Conservation (phyloP, 2,329 filamentous ascomycete species). For the Phialemoniopsis sp. region DNA sequence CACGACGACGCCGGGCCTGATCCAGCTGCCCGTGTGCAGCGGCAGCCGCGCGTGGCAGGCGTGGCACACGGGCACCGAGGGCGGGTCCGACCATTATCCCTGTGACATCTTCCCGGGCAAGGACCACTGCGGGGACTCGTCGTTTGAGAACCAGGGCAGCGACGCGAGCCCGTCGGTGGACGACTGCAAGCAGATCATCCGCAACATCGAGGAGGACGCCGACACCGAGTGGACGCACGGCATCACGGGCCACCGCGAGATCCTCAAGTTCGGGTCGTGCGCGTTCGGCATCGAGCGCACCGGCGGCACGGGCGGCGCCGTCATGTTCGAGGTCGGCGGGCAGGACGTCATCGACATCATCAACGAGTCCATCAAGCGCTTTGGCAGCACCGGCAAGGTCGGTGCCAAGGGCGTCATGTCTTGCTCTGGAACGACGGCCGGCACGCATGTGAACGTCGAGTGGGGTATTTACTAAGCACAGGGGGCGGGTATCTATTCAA, state of each 20-base stretch:
- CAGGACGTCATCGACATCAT: conserved; percentile 31
- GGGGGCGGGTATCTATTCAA: no score
- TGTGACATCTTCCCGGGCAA: conserved; percentile 21
- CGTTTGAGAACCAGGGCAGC: conserved; percentile 25
- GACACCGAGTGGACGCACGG: conserved; percentile 11
- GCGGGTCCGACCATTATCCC: conserved; percentile 21
- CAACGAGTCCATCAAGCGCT: conserved; percentile 19
- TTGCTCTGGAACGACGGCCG: conserved; percentile 16
- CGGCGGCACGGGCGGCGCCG: conserved; percentile 16
- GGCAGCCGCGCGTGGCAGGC: conserved; percentile 21
- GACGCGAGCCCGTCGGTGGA: conserved; percentile 22
- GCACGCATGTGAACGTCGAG: conserved; percentile 5
- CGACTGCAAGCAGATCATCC: conserved; percentile 27
- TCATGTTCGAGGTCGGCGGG: conserved; percentile 23
- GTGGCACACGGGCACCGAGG: conserved; percentile 19
- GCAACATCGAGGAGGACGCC: conserved; percentile 20
- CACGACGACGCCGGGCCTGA: conserved; percentile 26
- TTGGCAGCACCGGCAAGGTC: conserved; percentile 21
- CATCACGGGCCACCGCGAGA: conserved; percentile 15
- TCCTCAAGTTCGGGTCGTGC: conserved; percentile 21
- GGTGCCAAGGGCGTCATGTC: conserved; percentile 26
- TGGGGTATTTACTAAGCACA: conserved; percentile 15
- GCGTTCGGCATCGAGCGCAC: conserved; percentile 22
- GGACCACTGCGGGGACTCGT: conserved; percentile 21
- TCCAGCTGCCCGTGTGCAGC: conserved; percentile 32